Conservation (phyloP, 495 filamentous ascomycete species). For the Daldinia grandis region DNA sequence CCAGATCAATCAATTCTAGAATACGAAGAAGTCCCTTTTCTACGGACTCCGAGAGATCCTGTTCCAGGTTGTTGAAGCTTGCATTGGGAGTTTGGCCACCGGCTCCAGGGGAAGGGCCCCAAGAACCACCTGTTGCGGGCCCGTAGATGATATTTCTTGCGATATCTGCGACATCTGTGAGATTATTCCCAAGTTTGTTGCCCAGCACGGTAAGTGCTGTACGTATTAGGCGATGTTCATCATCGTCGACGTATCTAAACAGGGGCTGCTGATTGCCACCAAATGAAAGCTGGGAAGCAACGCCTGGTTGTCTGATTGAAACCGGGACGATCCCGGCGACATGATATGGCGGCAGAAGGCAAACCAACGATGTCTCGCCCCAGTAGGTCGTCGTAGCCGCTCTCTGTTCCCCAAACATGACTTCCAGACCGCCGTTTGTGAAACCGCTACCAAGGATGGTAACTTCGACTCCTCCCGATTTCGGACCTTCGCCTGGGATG, state of each 20-base stretch:
- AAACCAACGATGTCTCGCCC: constrained; percentile 84
- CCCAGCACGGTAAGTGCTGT: constrained; percentile 65
- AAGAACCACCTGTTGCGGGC: constrained; percentile 31
- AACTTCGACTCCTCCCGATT: constrained; percentile 84
- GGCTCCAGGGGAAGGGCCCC: constrained; percentile 27
- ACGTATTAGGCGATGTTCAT: constrained; percentile 75
- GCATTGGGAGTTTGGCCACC: constrained; percentile 38
- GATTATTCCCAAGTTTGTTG: constrained; percentile 63
- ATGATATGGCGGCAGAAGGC: constrained; percentile 77
- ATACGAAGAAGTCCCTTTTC: constrained; percentile 76
- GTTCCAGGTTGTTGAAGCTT: constrained; percentile 37
- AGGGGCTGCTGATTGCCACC: constrained; percentile 55
- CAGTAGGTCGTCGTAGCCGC: constrained; percentile 85
- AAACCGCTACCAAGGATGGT: constrained; percentile 83
- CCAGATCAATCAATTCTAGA: constrained; percentile 79
- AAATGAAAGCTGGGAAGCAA: constrained; percentile 48
- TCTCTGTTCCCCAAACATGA: constrained; percentile 82
- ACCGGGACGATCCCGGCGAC: constrained; percentile 77
- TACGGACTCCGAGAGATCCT: constrained; percentile 51
- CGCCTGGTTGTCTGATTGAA: constrained; percentile 67
- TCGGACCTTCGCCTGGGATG: constrained; percentile 82
- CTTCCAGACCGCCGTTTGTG: constrained; percentile 74
- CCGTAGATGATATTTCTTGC: constrained; percentile 63
- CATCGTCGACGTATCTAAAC: constrained; percentile 78
- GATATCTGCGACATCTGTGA: constrained; percentile 60